These are phyloP conservation scores for Pseudoturritis turrita DNA, from an alignment of 345 rosid genomes.

Conservation along the genomic window DNA sequence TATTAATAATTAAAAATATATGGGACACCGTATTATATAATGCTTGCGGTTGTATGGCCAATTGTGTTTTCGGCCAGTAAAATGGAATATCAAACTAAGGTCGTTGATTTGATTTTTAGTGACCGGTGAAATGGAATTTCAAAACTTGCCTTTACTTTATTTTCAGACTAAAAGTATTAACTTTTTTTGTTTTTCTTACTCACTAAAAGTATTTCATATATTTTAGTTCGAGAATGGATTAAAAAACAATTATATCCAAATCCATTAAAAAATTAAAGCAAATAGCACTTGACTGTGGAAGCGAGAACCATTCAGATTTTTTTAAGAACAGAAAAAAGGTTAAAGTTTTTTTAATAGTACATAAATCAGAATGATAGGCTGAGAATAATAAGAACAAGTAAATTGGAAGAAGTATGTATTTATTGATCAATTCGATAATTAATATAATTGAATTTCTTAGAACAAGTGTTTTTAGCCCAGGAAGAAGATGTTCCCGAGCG, in stretches of 20 bases:
- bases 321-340: too few species aligned
- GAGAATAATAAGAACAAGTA: too few species aligned
- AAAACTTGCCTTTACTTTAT: not conserved
- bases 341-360: too few species aligned
- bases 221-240: not conserved
- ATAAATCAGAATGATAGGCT: too few species aligned
- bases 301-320: too few species aligned
- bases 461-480: too few species aligned
- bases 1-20: not conserved
- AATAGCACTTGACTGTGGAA: too few species aligned
- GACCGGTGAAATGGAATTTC: conserved; percentile 4
- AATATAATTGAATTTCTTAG: too few species aligned
- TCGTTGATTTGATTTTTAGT: conserved; percentile 6
- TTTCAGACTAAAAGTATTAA: not conserved
- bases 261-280: not conserved
- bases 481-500: too few species aligned
- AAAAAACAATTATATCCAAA: not conserved
- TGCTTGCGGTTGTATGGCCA: not conserved
- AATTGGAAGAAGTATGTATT: too few species aligned
- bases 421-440: too few species aligned
- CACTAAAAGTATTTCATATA: not conserved
- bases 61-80: conserved; percentile 5
- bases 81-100: conserved; percentile 11
- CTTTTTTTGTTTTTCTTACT: not conserved
- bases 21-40: not conserved